phyloP scores from a whole-genome alignment of 192 early-diverging fungal genomes.

The Backusella sp. region DNA sequence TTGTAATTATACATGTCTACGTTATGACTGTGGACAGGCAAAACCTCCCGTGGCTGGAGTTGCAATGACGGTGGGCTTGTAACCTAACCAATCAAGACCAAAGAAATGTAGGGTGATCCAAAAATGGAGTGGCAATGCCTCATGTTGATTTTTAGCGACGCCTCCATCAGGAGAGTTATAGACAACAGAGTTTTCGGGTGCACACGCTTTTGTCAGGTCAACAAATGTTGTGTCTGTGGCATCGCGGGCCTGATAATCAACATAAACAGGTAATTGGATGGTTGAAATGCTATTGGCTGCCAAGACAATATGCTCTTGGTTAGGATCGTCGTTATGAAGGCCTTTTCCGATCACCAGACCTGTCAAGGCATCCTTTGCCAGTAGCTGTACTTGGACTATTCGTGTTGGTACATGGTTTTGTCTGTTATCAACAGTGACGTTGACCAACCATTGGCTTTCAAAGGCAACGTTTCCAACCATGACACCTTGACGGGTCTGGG shows the following conservation, averaged over 20 bases:
- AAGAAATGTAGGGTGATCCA: conserved; percentile 33
- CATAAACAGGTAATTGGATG: conserved; percentile 21
- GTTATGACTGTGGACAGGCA: conserved; percentile 27
- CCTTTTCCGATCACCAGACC: conserved; percentile 30
- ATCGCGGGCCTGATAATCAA: conserved; percentile 29
- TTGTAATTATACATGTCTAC: not conserved
- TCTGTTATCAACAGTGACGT: conserved; percentile 30
- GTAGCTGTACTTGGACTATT: conserved; percentile 10
- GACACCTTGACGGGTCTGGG: conserved; percentile 17
- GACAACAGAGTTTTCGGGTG: not conserved
- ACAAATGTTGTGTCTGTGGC: conserved; percentile 31
- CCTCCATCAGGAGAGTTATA: not conserved
- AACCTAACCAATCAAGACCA: conserved; percentile 30
- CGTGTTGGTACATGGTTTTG: conserved; percentile 30
- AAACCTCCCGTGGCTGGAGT: conserved; percentile 34
- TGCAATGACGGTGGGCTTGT: conserved; percentile 32
- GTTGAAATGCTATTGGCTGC: conserved; percentile 19
- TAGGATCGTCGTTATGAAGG: conserved; percentile 10
- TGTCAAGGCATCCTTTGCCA: conserved; percentile 27
- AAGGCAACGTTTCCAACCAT: conserved; percentile 27
- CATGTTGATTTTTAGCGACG: conserved; percentile 6
- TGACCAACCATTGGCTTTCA: conserved; percentile 32
- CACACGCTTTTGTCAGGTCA: conserved; percentile 25
- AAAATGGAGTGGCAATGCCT: conserved; percentile 30
- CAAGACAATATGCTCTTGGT: conserved; percentile 22